Base-by-base conservation (phyloP, 2,329 filamentous ascomycete genomes). In the Diplodia scrobiculata region DNA sequence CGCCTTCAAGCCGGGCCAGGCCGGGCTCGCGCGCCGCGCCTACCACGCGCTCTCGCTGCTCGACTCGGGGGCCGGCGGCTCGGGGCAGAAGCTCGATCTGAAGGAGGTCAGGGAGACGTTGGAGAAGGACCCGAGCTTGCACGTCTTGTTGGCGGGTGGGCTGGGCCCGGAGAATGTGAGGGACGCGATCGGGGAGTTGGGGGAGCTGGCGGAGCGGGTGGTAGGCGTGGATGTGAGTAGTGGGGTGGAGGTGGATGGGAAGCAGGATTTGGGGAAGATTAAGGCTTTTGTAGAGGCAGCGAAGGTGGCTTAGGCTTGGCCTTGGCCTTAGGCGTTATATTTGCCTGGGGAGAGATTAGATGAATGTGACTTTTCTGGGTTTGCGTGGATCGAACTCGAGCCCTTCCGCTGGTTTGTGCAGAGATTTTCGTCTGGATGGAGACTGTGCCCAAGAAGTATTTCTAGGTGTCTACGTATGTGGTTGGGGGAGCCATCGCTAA, bases 161-260 rank as follows among this genome's bases (percentile, higher is more conserved):
- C 76, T 99, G 65, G 87, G 87, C 68, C 87, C 91, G 1, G 86
- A 89, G 2, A 99, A 97, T 73, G 90, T 99, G 5, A 81, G 81
- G 0, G 81, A 86, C 5, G 84, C 86, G 7, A 80, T 99, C 19
- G 80, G 82, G 25, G 83, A 84, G 14, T 79, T 94, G 17, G 89
- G 87, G 0, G 81, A 84, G 6, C 76, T 86, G 10, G 81, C 82
- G 29, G 82, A 82, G 10, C 86, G 88, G 67, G 86, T 97, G 13
- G 81, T 92, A 38, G 93, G 89, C 1, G 90, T 99, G 3, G 95
- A 99, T 80, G 91, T 97, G 21, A 97, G 92, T 77, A 97, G 91
- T 73, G 96, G 96, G 0, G 92, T 99, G 2, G 95, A 98, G 79
- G 73, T 74, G 36, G 88, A 89, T 71, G 94, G 92, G 2, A 82